phyloP scores from a whole-genome alignment of 139 green algal species.

The Yamagishiella unicocca region DNA sequence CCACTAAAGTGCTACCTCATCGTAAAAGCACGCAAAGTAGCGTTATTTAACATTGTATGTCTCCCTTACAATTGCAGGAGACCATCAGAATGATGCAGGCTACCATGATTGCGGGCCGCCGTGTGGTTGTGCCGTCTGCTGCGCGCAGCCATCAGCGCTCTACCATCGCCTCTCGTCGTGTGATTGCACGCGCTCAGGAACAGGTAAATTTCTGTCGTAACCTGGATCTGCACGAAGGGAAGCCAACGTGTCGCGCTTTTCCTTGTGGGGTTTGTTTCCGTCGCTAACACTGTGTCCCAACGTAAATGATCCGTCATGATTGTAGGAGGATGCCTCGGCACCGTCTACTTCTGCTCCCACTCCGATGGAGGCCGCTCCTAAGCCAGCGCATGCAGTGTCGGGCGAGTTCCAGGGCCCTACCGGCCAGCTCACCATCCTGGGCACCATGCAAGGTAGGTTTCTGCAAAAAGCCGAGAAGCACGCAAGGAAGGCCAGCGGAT shows the following conservation, averaged over 20 bases:
- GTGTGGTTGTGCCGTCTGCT: background rate
- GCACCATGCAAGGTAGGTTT: conserved; percentile 3
- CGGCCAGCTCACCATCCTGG: background rate
- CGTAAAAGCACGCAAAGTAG: background rate
- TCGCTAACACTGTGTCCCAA: background rate
- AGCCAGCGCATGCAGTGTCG: background rate
- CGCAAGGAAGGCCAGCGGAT: background rate
- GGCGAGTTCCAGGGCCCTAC: background rate
- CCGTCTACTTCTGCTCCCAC: background rate
- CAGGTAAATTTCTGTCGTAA: background rate
- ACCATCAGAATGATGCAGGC: background rate
- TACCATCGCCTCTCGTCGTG: background rate
- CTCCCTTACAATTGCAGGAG: background rate
- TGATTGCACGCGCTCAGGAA: background rate
- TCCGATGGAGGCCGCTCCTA: background rate
- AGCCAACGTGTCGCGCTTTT: background rate
- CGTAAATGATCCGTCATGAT: background rate
- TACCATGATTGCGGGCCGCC: conserved; percentile 9
- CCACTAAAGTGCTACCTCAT: background rate
- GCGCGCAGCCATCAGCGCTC: background rate
- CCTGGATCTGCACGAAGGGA: background rate
- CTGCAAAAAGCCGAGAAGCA: background rate
- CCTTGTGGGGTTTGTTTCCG: no score
- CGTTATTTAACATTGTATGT: no score
- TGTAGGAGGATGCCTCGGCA: background rate